These are phyloP conservation scores for Leccinum boreale DNA, from an alignment of 768 basidiomycete species.

Conservation along the genomic window DNA sequence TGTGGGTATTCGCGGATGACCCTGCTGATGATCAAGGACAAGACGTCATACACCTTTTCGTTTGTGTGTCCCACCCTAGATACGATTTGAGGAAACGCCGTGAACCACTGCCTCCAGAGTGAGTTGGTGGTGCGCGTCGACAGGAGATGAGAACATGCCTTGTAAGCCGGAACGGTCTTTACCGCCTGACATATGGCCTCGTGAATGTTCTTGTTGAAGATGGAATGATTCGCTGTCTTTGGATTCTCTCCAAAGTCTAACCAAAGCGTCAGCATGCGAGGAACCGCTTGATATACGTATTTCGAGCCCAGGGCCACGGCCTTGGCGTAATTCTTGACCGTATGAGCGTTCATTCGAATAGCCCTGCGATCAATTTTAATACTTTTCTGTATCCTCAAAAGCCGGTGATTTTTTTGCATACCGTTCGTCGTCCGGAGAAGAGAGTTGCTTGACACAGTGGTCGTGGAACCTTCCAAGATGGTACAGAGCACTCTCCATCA, in stretches of 20 bases:
- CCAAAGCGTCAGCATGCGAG: slow-evolving; percentile 93
- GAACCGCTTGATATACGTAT: slow-evolving; percentile 94
- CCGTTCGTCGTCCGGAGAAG: slow-evolving; percentile 53
- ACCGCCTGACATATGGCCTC: slow-evolving; percentile 52
- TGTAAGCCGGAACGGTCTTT: slow-evolving; percentile 68
- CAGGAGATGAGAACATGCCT: slow-evolving; percentile 43
- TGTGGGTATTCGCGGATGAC: slow-evolving; percentile 85
- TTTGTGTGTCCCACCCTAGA: slow-evolving; percentile 85
- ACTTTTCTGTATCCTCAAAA: neutral
- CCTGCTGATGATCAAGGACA: slow-evolving; percentile 62
- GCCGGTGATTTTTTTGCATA: slow-evolving; percentile 17
- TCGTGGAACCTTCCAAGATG: slow-evolving; percentile 90
- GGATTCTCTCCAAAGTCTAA: slow-evolving; percentile 75
- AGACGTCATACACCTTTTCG: slow-evolving; percentile 50
- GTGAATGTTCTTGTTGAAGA: slow-evolving; percentile 55
- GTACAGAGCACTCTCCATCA: slow-evolving; percentile 83
- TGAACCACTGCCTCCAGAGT: slow-evolving; percentile 70
- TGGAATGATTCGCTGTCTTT: slow-evolving; percentile 28
- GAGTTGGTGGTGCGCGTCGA: neutral
- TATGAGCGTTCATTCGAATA: slow-evolving; percentile 60
- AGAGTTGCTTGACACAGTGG: slow-evolving; percentile 59
- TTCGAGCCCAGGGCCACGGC: slow-evolving; percentile 85
- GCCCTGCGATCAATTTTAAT: slow-evolving; percentile 39
- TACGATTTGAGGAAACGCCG: slow-evolving; percentile 94
- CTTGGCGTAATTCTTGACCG: slow-evolving; percentile 62